A percentile compares a stretch with the other conserved stretches of the same genome.
phyloP scores from a whole-genome alignment of 1,284 basidiomycete species.

The Macrocybe sp. region DNA sequence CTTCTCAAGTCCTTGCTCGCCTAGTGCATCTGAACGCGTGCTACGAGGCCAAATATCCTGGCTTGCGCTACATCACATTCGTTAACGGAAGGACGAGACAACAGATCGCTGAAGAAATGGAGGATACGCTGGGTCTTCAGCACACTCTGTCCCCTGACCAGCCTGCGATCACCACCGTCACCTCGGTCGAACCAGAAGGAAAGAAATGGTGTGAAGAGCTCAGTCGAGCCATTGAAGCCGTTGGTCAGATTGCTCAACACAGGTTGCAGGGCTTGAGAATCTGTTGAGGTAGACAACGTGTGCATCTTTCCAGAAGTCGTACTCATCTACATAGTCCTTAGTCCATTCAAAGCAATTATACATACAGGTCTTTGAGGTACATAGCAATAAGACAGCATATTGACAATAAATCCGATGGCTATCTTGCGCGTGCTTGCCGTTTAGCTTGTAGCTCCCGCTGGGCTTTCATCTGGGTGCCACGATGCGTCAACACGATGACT shows the following conservation, averaged over 20 bases:
- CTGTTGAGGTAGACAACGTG: slow-evolving; percentile 16
- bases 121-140: slow-evolving; percentile 51
- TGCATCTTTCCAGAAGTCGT: no score
- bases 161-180: slow-evolving; percentile 33
- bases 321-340: no score
- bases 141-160: slow-evolving; percentile 41
- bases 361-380: background rate
- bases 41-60: slow-evolving; percentile 73
- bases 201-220: slow-evolving; percentile 61
- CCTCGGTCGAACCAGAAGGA: slow-evolving; percentile 35
- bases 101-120: slow-evolving; percentile 75
- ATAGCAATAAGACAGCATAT: slow-evolving; percentile 11
- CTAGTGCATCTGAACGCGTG: slow-evolving; percentile 67
- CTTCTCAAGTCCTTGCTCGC: slow-evolving; percentile 62
- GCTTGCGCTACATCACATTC: slow-evolving; percentile 85
- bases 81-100: slow-evolving; percentile 79
- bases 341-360: background rate
- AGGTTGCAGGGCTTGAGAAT: slow-evolving; percentile 45
- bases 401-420: slow-evolving; percentile 7
- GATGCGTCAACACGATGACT: no score
- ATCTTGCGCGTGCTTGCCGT: background rate
- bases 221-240: slow-evolving; percentile 64
- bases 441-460: slow-evolving; percentile 8
- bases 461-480: slow-evolving; percentile 10
- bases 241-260: slow-evolving; percentile 72